Percentiles rank a stretch among this genome's conserved stretches.
Conservation (phyloP, 495 filamentous ascomycete genomes). For the Tuber borchii region DNA sequence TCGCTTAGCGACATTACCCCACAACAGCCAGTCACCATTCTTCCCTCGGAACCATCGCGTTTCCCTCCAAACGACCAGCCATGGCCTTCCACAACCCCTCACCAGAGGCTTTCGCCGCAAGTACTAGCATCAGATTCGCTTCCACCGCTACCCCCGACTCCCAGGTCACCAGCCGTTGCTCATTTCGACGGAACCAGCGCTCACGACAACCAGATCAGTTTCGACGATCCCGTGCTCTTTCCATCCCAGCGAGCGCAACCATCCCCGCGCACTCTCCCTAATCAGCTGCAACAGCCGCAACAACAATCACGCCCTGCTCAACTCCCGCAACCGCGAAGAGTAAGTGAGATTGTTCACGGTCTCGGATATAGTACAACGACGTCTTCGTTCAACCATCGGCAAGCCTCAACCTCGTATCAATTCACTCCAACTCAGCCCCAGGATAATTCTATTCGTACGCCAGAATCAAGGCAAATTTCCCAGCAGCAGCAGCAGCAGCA, state of each 20-base stretch:
- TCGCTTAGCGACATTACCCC: slow-evolving; percentile 38
- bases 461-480: slow-evolving; percentile 46
- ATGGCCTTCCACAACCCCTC: slow-evolving; percentile 39
- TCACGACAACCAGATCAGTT: slow-evolving; percentile 36
- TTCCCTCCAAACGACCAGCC: slow-evolving; percentile 40
- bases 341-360: slow-evolving; percentile 55
- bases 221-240: slow-evolving; percentile 42
- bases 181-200: slow-evolving; percentile 35
- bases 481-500: slow-evolving; percentile 51
- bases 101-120: slow-evolving; percentile 41
- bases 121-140: slow-evolving; percentile 26
- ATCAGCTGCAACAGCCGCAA: slow-evolving; percentile 30
- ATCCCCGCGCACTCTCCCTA: slow-evolving; percentile 37
- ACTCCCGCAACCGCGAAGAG: slow-evolving; percentile 43
- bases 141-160: slow-evolving; percentile 25
- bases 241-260: slow-evolving; percentile 25
- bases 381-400: slow-evolving; percentile 55
- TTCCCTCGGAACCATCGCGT: slow-evolving; percentile 40
- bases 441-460: slow-evolving; percentile 53
- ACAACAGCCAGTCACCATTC: slow-evolving; percentile 40
- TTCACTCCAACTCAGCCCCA: slow-evolving; percentile 32
- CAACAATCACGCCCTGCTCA: slow-evolving; percentile 33
- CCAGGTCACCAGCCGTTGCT: slow-evolving; percentile 30
- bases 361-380: slow-evolving; percentile 55
- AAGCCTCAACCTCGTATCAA: slow-evolving; percentile 42